These are phyloP conservation scores for Xanthoconium stramineum DNA, from an alignment of 768 basidiomycete species.

Conservation along the genomic window DNA sequence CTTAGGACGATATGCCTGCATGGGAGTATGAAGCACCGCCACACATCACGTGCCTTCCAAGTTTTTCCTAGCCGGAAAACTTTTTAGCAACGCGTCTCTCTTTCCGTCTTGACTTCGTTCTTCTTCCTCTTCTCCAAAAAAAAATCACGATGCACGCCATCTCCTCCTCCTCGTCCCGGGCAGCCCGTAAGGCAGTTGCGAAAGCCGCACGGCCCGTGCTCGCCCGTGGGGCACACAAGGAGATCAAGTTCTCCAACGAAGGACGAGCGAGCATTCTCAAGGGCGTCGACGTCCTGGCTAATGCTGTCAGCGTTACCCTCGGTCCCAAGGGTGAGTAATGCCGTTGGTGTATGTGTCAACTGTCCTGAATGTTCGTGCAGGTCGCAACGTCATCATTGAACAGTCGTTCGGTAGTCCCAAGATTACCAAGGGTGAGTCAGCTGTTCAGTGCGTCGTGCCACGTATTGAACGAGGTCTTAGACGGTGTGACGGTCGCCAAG, in stretches of 20 bases:
- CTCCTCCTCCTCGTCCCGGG: constrained; percentile 59
- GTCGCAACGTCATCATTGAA: constrained; percentile 98
- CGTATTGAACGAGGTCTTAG: constrained; percentile 36
- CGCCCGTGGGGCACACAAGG: constrained; percentile 83
- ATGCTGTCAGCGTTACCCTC: constrained; percentile 94
- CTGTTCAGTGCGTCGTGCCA: not conserved
- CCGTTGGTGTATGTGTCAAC: not conserved
- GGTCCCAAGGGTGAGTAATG: constrained; percentile 70
- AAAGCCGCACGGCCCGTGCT: constrained; percentile 54
- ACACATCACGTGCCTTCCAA: constrained; percentile 35
- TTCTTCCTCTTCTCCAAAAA: not conserved
- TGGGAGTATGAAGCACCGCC: too few species aligned
- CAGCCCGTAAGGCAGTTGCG: constrained; percentile 64
- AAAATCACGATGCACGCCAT: constrained; percentile 37
- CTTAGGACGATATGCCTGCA: too few species aligned
- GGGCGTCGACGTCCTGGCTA: constrained; percentile 95
- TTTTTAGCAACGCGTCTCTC: constrained; percentile 22
- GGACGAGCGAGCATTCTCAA: constrained; percentile 90
- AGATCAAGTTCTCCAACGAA: constrained; percentile 95
- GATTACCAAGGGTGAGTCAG: constrained; percentile 84
- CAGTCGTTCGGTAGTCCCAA: constrained; percentile 87
- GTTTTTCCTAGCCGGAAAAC: constrained; percentile 26
- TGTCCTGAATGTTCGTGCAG: constrained; percentile 35
- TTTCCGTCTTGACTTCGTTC: not conserved
- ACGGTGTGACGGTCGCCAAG: constrained; percentile 99